Evolutionary conservation across 179 eudicot genomes (phyloP).

Genomic region (Nepenthes alata): DNA sequence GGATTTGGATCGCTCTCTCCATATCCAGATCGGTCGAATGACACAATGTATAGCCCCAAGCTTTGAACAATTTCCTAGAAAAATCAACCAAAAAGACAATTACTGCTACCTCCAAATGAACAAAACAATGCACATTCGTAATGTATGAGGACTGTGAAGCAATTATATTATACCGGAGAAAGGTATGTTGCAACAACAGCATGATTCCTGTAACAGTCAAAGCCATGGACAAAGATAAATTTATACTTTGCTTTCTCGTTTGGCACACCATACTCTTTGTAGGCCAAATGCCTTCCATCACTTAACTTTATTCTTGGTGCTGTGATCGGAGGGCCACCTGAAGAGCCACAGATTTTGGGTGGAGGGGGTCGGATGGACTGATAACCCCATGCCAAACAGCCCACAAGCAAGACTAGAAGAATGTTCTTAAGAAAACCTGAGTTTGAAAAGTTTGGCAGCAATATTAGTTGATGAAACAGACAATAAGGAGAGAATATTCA

Average conservation of each 20-base stretch:
- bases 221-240: slow-evolving; percentile 39
- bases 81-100: background rate
- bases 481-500: too few species aligned
- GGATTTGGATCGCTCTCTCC: slow-evolving; percentile 13
- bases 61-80: slow-evolving; percentile 4
- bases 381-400: slow-evolving; percentile 48
- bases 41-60: slow-evolving; percentile 10
- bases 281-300: slow-evolving; percentile 55
- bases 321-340: slow-evolving; percentile 43
- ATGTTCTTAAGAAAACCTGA: slow-evolving; percentile 38
- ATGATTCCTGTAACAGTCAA: slow-evolving; percentile 31
- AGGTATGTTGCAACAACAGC: slow-evolving; percentile 19
- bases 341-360: slow-evolving; percentile 43
- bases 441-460: background rate
- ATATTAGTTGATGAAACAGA: too few species aligned
- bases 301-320: slow-evolving; percentile 39
- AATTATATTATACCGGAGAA: slow-evolving; percentile 22
- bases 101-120: background rate
- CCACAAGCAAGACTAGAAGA: slow-evolving; percentile 27
- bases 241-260: slow-evolving; percentile 36
- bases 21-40: slow-evolving; percentile 14
- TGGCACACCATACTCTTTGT: slow-evolving; percentile 45
- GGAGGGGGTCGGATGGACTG: slow-evolving; percentile 36
- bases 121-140: background rate
- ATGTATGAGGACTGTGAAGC: background rate